Percentiles rank a stretch among this genome's conserved stretches.
Evolutionary conservation across 306 rosid genomes (phyloP).

Genomic region (Medicago ruthenica): DNA sequence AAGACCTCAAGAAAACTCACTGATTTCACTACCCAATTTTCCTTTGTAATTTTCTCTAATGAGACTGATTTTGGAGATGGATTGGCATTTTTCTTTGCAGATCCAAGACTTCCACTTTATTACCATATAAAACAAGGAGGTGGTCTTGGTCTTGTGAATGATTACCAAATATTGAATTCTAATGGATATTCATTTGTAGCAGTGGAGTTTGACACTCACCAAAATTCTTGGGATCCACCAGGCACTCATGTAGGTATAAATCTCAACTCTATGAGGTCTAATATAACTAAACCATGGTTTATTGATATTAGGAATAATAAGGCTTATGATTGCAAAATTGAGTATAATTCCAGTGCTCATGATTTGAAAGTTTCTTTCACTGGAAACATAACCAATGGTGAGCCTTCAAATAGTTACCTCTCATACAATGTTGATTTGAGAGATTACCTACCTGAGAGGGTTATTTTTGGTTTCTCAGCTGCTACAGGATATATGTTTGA

Average conservation of each 20-base stretch:
- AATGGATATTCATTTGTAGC: conserved; percentile 10
- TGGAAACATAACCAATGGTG: conserved; percentile 4
- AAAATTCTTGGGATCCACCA: conserved; percentile 19
- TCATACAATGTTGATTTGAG: conserved; percentile 11
- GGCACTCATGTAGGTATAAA: conserved; percentile 33
- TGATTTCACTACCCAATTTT: conserved; percentile 20
- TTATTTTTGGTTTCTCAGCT: conserved; percentile 25
- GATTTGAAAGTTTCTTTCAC: conserved; percentile 15
- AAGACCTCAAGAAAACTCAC: conserved; percentile 23
- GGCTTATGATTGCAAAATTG: neutral
- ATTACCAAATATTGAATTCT: neutral
- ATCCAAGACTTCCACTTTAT: conserved; percentile 7
- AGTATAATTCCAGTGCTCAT: conserved; percentile 9
- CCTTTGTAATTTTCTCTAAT: conserved; percentile 1
- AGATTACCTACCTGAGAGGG: conserved; percentile 25
- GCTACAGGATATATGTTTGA: conserved; percentile 27
- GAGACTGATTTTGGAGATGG: conserved; percentile 5
- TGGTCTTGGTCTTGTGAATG: conserved; percentile 15
- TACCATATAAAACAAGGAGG: neutral
- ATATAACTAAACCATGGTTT: conserved; percentile 5
- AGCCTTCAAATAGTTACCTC: neutral
- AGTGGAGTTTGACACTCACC: conserved; percentile 12
- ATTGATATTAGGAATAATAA: conserved; percentile 1
- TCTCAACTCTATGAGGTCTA: conserved; percentile 13
- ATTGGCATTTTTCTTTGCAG: conserved; percentile 2